A percentile compares a stretch with the other conserved stretches of the same genome.
These are phyloP conservation scores for Planoprotostelium fungivorum DNA, from an alignment of 78 protist genomes.

Conservation along the genomic window DNA sequence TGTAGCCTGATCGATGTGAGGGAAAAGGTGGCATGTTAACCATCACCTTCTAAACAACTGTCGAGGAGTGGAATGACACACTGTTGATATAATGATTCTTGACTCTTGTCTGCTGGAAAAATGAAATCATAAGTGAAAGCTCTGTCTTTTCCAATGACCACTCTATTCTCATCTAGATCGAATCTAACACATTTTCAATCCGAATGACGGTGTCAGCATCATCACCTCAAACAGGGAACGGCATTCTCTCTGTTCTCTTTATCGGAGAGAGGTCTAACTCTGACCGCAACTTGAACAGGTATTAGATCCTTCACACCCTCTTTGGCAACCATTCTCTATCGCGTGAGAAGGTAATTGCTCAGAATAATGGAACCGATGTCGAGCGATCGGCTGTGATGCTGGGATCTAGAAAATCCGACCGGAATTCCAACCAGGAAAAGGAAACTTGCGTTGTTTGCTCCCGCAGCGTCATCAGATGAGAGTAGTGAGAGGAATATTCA, in stretches of 20 bases:
- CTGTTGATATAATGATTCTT: constrained; percentile 29
- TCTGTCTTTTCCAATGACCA: constrained; percentile 54
- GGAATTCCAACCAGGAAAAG: too few species aligned
- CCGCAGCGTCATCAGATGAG: too few species aligned
- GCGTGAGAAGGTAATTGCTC: too few species aligned
- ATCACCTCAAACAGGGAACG: background rate
- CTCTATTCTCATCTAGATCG: constrained; percentile 32
- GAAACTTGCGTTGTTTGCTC: too few species aligned
- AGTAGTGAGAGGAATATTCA: too few species aligned
- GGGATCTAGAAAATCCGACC: too few species aligned
- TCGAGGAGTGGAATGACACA: constrained; percentile 53
- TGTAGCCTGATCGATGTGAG: constrained; percentile 44
- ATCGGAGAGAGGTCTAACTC: constrained; percentile 47
- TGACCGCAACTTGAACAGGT: constrained; percentile 46
- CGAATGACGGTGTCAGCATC: background rate
- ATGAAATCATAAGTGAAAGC: constrained; percentile 58
- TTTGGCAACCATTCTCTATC: too few species aligned
- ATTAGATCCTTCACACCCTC: too few species aligned
- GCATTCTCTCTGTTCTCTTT: constrained; percentile 28
- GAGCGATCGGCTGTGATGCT: too few species aligned
- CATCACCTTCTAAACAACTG: background rate
- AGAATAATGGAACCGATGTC: too few species aligned
- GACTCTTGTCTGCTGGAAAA: constrained; percentile 18
- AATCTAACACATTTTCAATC: constrained; percentile 32
- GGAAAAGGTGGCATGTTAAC: too few species aligned